Percentiles rank a stretch among this genome's conserved stretches.
Conservation (phyloP, 2,329 filamentous ascomycete species). For the Cercospora berteroae region DNA sequence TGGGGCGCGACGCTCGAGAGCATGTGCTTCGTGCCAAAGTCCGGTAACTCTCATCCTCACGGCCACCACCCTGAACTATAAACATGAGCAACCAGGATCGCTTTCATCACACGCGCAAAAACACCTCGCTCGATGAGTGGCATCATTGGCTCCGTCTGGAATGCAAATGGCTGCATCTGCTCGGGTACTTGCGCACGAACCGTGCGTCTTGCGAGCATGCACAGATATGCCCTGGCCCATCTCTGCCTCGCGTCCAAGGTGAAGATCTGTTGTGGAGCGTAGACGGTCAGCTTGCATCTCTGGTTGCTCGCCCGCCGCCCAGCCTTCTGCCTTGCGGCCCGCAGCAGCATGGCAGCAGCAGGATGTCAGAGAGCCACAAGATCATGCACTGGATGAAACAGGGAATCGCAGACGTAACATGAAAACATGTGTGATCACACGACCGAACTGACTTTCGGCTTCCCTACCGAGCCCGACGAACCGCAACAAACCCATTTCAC, state of each 20-base stretch:
- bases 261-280: constrained; percentile 20
- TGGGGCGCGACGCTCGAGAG: not conserved
- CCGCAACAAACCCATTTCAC: constrained; percentile 4
- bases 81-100: not conserved
- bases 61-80: not conserved
- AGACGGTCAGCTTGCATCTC: constrained; percentile 22
- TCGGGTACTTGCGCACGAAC: constrained; percentile 21
- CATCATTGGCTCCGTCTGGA: constrained; percentile 19
- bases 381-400: constrained; percentile 20
- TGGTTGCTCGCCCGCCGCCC: constrained; percentile 16
- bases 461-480: constrained; percentile 18
- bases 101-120: not conserved
- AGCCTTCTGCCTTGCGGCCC: constrained; percentile 22
- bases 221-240: constrained; percentile 17
- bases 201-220: constrained; percentile 16
- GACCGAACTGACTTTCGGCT: constrained; percentile 19
- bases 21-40: constrained; percentile 16
- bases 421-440: constrained; percentile 22
- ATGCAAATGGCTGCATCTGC: constrained; percentile 19
- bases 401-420: constrained; percentile 15
- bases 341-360: constrained; percentile 16
- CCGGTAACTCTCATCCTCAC: constrained; percentile 22
- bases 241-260: constrained; percentile 9
- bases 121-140: not conserved
- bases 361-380: constrained; percentile 15